Evolutionary conservation across 73 alveolate species (phyloP).

Genomic region (Paramecium octaurelia): DNA sequence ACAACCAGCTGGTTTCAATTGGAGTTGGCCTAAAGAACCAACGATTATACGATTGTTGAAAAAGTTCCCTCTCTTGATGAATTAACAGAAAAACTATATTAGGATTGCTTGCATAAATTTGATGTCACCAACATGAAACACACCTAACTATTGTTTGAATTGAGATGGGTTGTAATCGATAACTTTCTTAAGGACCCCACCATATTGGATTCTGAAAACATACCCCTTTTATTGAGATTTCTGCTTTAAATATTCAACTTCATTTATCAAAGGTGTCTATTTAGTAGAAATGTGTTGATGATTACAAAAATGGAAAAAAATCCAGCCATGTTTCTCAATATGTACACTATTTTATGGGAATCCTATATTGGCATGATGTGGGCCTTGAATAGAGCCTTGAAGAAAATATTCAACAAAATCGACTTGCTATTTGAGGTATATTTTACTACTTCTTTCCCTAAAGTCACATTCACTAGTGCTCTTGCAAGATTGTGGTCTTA

Average conservation of each 20-base stretch:
- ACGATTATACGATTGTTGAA: not conserved
- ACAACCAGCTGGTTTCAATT: conserved; percentile 24
- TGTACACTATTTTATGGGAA: conserved; percentile 17
- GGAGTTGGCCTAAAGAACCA: not conserved
- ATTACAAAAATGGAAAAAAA: not conserved
- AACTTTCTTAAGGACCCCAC: conserved; percentile 18
- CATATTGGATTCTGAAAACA: not conserved
- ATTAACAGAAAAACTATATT: not conserved
- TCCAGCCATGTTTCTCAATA: not conserved
- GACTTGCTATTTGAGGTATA: not conserved
- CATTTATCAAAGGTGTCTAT: conserved; percentile 5
- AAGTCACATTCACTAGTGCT: not conserved
- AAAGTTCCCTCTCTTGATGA: not conserved
- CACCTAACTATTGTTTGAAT: conserved; percentile 1
- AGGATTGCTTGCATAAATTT: not conserved
- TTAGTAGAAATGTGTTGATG: not conserved
- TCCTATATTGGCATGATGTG: not conserved
- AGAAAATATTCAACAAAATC: not conserved
- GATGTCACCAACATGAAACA: not conserved
- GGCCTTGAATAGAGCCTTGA: not conserved
- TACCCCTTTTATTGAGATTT: not conserved
- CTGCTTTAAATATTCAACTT: not conserved
- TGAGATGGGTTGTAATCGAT: conserved; percentile 36
- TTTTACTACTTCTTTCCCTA: not conserved
- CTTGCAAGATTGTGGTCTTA: conserved; percentile 13